Base-by-base conservation (phyloP, 2,329 filamentous ascomycete species). In the Paracorniculantispora psalliotae region DNA sequence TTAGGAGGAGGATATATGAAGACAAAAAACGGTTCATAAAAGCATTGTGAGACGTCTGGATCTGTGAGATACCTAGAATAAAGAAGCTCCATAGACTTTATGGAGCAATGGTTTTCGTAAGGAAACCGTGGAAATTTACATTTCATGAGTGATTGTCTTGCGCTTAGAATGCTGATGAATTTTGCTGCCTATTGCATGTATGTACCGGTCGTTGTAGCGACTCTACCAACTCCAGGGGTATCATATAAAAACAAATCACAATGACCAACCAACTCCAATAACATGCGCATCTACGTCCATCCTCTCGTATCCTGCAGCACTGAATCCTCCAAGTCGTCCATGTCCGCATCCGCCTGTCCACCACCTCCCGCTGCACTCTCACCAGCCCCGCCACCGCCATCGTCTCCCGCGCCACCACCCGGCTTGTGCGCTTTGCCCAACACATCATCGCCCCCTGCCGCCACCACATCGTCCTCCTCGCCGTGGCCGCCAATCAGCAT, bases 401-500 rank as follows among this genome's bases (percentile, higher is more conserved):
- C 59, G 1, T 60, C 61, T 41, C 68, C 60, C 2, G 61, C 65
- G 3, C 62, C 63, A 57, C 70, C 66, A 6, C 19, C 59, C 9
- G 59, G 59, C 6, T 59, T 62, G 2, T 21, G 23, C 35, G 26
- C 15, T 10, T 50, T 43, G 2, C 6, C 19, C 60, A 61, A 30
- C 61, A 62, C 44, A n/a, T n/a, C n/a, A n/a, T n/a, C n/a, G n/a
- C n/a, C n/a, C 47, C 5, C 53, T 51, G 6, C 50, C 37, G 3
- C 65, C 63, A 13, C 47, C 57, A 15, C 71, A 2, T 78, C 76
- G 0, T 79, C 75, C 0, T 79, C 78, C 0, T 73, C 76, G 21
- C 75, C 72, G 43, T 79, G 76, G 59, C 78, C n/a, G n/a, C n/a
- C 75, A 37, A 81, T 79, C 59, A 82, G 63, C 79, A 82, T 81